These are phyloP conservation scores for Botrytis hyacinthi DNA, from an alignment of 2,329 filamentous ascomycete genomes.

Conservation along the genomic window DNA sequence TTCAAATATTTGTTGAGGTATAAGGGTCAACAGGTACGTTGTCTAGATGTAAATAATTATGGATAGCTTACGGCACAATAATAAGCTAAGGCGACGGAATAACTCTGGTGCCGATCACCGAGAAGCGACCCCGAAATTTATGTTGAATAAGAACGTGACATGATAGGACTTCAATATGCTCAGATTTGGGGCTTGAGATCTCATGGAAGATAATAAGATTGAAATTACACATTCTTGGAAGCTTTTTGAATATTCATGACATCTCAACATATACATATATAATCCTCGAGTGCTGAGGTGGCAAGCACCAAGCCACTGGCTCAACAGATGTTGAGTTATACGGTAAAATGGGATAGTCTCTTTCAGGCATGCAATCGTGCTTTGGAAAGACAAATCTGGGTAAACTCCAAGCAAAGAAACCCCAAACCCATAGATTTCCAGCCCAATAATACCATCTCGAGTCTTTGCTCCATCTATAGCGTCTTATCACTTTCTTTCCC, in stretches of 20 bases:
- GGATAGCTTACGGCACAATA: neutral
- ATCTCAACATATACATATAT: neutral
- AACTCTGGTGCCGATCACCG: neutral
- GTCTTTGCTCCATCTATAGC: neutral
- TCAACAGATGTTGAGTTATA: neutral
- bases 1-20: neutral
- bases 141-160: neutral
- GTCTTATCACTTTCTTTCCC: neutral
- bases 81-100: neutral
- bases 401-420: slow-evolving; percentile 12
- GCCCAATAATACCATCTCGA: slow-evolving; percentile 7
- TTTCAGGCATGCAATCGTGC: neutral
- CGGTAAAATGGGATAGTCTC: neutral
- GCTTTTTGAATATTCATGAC: neutral
- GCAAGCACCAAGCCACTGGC: neutral
- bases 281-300: neutral
- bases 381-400: slow-evolving; percentile 6
- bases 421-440: slow-evolving; percentile 11
- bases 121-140: neutral
- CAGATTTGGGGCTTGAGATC: neutral
- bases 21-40: neutral
- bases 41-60: slow-evolving; percentile 7
- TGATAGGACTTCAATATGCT: neutral
- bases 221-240: neutral
- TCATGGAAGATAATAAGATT: neutral